Conservation (phyloP, 805 yeast species). For the Teunomyces gatunensis region DNA sequence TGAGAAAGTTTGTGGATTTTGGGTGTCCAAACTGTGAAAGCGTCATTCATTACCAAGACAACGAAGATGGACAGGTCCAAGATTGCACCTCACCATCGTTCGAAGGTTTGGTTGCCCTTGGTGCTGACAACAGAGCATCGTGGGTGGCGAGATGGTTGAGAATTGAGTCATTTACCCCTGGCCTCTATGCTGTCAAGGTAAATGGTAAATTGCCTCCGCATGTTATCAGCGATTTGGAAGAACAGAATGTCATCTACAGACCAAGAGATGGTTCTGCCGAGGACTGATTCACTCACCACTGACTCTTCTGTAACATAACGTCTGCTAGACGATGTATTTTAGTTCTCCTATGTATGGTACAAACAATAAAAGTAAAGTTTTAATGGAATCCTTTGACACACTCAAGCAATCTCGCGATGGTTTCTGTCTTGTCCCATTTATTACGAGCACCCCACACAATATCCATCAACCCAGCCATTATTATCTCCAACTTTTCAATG, state of each 20-base stretch:
- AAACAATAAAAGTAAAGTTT: background rate
- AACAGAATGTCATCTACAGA: constrained; percentile 77
- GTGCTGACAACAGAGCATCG: constrained; percentile 71
- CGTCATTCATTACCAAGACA: constrained; percentile 68
- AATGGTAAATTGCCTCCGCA: constrained; percentile 90
- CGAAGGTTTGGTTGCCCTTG: constrained; percentile 90
- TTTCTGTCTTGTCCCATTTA: constrained; percentile 41
- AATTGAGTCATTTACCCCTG: constrained; percentile 83
- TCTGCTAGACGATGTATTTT: constrained; percentile 2
- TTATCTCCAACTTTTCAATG: constrained; percentile 36
- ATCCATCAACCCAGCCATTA: constrained; percentile 67
- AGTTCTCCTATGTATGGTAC: constrained; percentile 4
- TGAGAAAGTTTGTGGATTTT: constrained; percentile 63
- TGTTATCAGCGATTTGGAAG: constrained; percentile 66
- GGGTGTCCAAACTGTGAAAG: constrained; percentile 98
- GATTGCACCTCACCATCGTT: constrained; percentile 96
- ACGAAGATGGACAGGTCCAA: constrained; percentile 79
- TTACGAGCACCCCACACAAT: constrained; percentile 67
- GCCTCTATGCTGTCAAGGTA: constrained; percentile 90
- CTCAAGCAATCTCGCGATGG: constrained; percentile 31
- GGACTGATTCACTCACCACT: constrained; percentile 34
- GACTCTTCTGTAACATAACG: background rate
- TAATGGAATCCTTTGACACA: constrained; percentile 10
- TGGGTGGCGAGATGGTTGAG: constrained; percentile 98
- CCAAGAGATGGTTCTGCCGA: constrained; percentile 92